Conservation (phyloP, 768 basidiomycete species). For the Phaeotremella fagi region DNA sequence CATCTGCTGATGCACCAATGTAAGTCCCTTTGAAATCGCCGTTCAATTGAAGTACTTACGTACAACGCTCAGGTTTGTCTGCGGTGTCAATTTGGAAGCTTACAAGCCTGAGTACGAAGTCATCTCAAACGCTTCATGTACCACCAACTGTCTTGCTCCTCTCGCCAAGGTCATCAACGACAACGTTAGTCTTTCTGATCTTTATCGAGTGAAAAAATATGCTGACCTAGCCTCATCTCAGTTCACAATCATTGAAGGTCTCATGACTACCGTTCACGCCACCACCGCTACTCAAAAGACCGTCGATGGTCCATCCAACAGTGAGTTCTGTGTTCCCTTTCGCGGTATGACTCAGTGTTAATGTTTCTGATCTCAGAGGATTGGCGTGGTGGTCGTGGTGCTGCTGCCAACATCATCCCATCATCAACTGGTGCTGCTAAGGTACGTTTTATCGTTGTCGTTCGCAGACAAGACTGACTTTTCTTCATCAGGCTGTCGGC, state of each 20-base stretch:
- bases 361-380: conserved; percentile 31
- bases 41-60: background rate
- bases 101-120: conserved; percentile 87
- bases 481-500: conserved; percentile 64
- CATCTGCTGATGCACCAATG: conserved; percentile 58
- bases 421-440: conserved; percentile 99
- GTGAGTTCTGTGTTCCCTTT: conserved; percentile 27
- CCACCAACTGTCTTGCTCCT: conserved; percentile 99
- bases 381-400: conserved; percentile 61
- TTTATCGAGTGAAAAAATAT: background rate
- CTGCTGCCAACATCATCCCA: conserved; percentile 97
- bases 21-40: conserved; percentile 42
- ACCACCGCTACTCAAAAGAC: conserved; percentile 78
- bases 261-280: conserved; percentile 98
- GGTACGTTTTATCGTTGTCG: conserved; percentile 21
- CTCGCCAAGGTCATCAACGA: conserved; percentile 97
- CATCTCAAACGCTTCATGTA: conserved; percentile 97
- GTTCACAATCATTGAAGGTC: conserved; percentile 89
- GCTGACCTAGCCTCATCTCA: conserved; percentile 8
- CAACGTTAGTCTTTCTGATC: conserved; percentile 52
- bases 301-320: conserved; percentile 74
- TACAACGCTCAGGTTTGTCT: conserved; percentile 39
- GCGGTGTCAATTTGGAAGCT: conserved; percentile 79
- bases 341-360: background rate
- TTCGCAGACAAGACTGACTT: background rate